A percentile compares a stretch with the other conserved stretches of the same genome.
Evolutionary conservation across 2,329 filamentous ascomycete species (phyloP).

Genomic region (Xenoacremonium recifei): DNA sequence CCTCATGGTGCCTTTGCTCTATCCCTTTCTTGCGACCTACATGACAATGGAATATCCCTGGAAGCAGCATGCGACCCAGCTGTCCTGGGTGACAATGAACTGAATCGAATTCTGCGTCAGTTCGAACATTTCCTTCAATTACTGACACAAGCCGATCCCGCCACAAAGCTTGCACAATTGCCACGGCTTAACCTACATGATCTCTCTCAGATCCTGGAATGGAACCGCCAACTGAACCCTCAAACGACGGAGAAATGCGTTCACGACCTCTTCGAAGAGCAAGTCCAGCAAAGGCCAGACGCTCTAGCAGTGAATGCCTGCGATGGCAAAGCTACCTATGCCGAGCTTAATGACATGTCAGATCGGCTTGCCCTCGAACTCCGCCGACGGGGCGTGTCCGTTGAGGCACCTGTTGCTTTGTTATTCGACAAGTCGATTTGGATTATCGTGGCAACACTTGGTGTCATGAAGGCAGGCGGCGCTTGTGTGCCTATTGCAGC

Average conservation of each 20-base stretch:
- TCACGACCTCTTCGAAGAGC: background rate
- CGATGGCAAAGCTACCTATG: background rate
- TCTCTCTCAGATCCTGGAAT: background rate
- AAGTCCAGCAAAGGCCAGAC: background rate
- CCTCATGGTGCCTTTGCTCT: too few species aligned
- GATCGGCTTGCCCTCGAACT: background rate
- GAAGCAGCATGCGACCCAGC: too few species aligned
- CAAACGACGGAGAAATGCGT: background rate
- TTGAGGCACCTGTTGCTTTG: background rate
- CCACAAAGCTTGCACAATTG: too few species aligned
- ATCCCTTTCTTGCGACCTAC: too few species aligned
- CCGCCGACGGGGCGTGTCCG: background rate
- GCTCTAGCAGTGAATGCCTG: background rate
- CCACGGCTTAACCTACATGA: too few species aligned
- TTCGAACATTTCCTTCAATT: too few species aligned
- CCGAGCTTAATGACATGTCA: background rate
- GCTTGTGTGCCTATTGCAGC: too few species aligned
- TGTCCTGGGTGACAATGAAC: too few species aligned
- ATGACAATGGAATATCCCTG: too few species aligned
- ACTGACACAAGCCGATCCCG: too few species aligned
- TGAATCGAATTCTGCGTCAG: too few species aligned
- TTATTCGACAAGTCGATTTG: background rate
- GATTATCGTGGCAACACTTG: background rate
- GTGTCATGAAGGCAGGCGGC: background rate
- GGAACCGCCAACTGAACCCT: background rate